A percentile compares a stretch with the other conserved stretches of the same genome.
These are phyloP conservation scores for Phytophthora palmivora DNA, from an alignment of 352 stramenopile genomes.

Conservation along the genomic window DNA sequence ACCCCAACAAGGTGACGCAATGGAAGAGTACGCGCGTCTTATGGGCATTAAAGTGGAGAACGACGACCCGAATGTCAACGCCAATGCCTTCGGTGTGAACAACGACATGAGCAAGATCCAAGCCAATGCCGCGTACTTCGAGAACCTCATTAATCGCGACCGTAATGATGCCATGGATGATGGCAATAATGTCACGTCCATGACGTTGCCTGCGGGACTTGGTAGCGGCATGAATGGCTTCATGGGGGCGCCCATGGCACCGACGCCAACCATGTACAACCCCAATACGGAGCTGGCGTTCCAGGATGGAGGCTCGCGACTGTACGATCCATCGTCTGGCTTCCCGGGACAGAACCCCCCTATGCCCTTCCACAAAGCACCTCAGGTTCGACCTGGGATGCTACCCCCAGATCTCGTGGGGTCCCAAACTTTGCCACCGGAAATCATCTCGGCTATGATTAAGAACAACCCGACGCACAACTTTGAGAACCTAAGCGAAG, in stretches of 20 bases:
- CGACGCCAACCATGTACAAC: slow-evolving; percentile 53
- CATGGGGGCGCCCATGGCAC: slow-evolving; percentile 41
- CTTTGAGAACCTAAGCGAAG: slow-evolving; percentile 84
- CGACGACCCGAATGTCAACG: slow-evolving; percentile 41
- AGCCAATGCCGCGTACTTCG: slow-evolving; percentile 83
- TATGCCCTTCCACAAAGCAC: slow-evolving; percentile 59
- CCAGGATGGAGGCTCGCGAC: slow-evolving; percentile 64
- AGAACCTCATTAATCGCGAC: slow-evolving; percentile 73
- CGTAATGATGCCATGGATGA: slow-evolving; percentile 55
- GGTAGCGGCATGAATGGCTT: slow-evolving; percentile 70
- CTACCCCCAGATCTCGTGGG: slow-evolving; percentile 52
- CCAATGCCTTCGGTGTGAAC: slow-evolving; percentile 47
- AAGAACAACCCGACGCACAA: slow-evolving; percentile 74
- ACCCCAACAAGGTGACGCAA: slow-evolving; percentile 51
- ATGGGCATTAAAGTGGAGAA: slow-evolving; percentile 88
- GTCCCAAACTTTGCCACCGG: slow-evolving; percentile 81
- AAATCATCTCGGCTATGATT: slow-evolving; percentile 85
- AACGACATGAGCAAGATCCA: slow-evolving; percentile 77
- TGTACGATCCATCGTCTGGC: slow-evolving; percentile 73
- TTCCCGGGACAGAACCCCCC: slow-evolving; percentile 44
- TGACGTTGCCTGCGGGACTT: slow-evolving; percentile 72
- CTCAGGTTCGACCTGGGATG: slow-evolving; percentile 31
- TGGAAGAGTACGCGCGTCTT: slow-evolving; percentile 83
- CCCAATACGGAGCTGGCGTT: slow-evolving; percentile 65
- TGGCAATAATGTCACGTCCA: slow-evolving; percentile 61